Conservation (phyloP, 2,329 filamentous ascomycete species). For the Botrytis sinoallii region DNA sequence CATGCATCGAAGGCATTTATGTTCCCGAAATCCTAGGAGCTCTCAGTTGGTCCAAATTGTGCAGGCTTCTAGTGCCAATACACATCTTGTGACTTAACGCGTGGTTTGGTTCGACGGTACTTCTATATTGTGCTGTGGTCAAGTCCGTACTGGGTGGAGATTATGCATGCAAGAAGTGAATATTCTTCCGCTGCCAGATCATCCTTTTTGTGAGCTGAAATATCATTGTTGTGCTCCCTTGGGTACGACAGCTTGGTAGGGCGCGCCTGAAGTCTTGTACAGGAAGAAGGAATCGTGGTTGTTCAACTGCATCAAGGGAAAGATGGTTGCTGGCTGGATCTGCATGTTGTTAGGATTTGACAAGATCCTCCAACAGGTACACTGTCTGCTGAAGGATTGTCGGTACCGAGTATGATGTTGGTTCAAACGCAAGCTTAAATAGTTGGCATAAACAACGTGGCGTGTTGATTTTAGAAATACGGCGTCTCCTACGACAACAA, state of each 20-base stretch:
- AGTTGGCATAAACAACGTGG: background rate
- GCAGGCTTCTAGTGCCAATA: background rate
- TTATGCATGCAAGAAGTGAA: conserved; percentile 11
- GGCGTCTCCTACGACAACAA: background rate
- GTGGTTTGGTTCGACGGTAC: background rate
- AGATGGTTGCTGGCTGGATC: background rate
- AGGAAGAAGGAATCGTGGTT: background rate
- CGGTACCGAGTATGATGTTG: background rate
- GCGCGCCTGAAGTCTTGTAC: background rate
- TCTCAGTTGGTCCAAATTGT: background rate
- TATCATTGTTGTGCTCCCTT: background rate
- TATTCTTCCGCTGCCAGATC: conserved; percentile 15
- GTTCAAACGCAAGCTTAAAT: background rate
- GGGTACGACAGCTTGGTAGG: background rate
- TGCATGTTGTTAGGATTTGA: background rate
- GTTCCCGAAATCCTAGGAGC: background rate
- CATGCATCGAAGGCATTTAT: conserved; percentile 3
- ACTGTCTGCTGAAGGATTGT: background rate
- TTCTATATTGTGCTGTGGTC: background rate
- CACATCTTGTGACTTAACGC: background rate
- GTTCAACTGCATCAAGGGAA: background rate
- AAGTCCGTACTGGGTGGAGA: background rate
- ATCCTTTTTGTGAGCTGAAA: conserved; percentile 5
- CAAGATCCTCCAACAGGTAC: background rate
- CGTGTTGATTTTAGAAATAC: background rate